Percentiles rank a stretch among this genome's conserved stretches.
Conservation (phyloP, 202 grass and related monocot species). For the Schoenoplectus tabernaemontani region DNA sequence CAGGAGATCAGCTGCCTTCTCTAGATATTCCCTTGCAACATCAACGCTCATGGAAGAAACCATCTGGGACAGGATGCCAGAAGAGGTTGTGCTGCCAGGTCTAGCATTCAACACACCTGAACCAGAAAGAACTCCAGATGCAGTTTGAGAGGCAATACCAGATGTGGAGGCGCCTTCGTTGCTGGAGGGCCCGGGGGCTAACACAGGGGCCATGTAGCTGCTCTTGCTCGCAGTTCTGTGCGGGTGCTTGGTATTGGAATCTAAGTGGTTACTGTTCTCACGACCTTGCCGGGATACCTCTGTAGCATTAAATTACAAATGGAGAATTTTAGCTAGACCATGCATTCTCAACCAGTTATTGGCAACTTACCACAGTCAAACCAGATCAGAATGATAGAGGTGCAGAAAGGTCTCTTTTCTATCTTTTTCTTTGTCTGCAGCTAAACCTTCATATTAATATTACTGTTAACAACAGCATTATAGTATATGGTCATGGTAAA, state of each 20-base stretch:
- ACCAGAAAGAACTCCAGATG: conserved; percentile 96
- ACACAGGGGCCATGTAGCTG: conserved; percentile 35
- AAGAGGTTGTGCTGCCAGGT: conserved; percentile 94
- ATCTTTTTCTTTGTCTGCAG: not conserved
- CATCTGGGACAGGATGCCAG: conserved; percentile 89
- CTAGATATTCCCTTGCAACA: conserved; percentile 84
- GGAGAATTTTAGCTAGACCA: not conserved
- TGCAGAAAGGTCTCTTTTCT: not conserved
- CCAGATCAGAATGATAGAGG: not conserved
- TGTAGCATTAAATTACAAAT: conserved; percentile 26
- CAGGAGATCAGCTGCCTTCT: conserved; percentile 95
- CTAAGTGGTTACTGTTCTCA: conserved; percentile 59
- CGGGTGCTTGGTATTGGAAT: conserved; percentile 48
- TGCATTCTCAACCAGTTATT: conserved; percentile 1
- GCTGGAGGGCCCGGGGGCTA: conserved; percentile 34
- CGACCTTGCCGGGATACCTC: conserved; percentile 86
- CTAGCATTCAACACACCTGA: conserved; percentile 98
- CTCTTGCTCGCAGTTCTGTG: conserved; percentile 41
- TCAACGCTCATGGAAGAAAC: conserved; percentile 84
- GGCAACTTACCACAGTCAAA: not conserved
- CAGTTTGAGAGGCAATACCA: conserved; percentile 83
- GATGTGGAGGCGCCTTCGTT: conserved; percentile 87
- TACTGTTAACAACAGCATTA: not conserved
- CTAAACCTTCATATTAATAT: not conserved
- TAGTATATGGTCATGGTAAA: not conserved